Base-by-base conservation (phyloP, 2,329 filamentous ascomycete species). In the Neopestalotiopsis rosae region DNA sequence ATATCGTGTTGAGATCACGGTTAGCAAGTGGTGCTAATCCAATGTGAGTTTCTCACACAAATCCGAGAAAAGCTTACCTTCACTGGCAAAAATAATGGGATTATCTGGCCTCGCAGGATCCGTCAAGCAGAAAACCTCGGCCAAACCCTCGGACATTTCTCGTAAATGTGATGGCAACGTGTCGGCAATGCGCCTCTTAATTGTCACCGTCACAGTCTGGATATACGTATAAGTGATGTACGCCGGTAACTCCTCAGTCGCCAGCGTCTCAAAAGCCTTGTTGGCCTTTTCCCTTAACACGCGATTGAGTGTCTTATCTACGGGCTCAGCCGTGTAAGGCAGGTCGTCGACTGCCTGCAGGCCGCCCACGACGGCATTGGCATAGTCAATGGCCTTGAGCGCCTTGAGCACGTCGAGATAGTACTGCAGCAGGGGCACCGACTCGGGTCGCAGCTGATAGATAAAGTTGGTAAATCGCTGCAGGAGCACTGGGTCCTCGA, bases 61-160 rank as follows among this genome's bases (percentile, higher is more conserved):
- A 10, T 38, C 34, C 10, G 20, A 30, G 69, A 49, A 32, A 12
- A 74, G 40, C 77, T 71, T 76, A 92, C 90, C 90, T 84, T 93
- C 90, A 3, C 91, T 94, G 6, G 91, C 91, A 78, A 94, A 93
- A 1, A 94, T 88, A 69, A 94, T 92, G 0, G 92, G 92, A 75
- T 94, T 94, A 70, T 94, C 92, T 1, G 86, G 83, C 68, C 91
- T 83, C 1, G 90, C 92, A 9, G 92, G 91, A 76, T 95, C 92
- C 0, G 91, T 92, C 67, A 94, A 78, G 76, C 92, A 94, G 73
- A 94, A 94, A 0, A 93, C 91, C 76, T 94, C 92, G 0, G 91
- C 92, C 69, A 94, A 78, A 0, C 91, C 92, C 77, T 94, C 91
- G 0, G 91, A 92, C n/a, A 91, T 87, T 59, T 92, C 89, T 58